Evolutionary conservation across 1,139 yeast species (phyloP), one percentile per base, ranked within the genome.

Genomic region (Yamadazyma membranifaciens): DNA sequence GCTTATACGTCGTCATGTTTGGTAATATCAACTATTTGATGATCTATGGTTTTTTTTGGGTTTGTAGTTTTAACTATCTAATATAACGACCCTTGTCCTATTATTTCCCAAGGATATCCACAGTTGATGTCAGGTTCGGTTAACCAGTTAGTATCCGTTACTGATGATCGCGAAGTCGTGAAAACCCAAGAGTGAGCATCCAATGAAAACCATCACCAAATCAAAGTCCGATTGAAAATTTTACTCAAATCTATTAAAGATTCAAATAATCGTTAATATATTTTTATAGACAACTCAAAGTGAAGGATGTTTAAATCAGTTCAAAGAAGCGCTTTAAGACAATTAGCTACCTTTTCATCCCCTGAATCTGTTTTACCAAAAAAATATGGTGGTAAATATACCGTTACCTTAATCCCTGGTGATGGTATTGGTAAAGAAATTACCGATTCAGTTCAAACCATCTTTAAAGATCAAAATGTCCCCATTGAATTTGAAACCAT

Each of bases 401-500:
- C 91, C 44, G 95, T 89, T 45, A 89, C 97, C 43, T 77, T 92
- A 64, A 85, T 92, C 58, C 98, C 98, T 49, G 92, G 91, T 67
- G 98, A 92, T 65, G 98, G 98, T 80, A 85, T 91, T 52, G 98
- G 98, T 68, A 85, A 84, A 63, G 97, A 92, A 74, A 87, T 89
- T 65, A 85, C 98, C 46, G 94, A 87, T 66, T 85, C 97, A 30
- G 98, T 92, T 49, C 83, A 86, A 68, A 80, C 88, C 55, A 87
- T 92, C 60, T 92, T 91, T 77, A 78, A 83, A 63, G 81, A 87
- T 50, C 84, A 81, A 68, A 83, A 80, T 52, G 86, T 91, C 34
- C 98, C 98, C 53, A 83, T 92, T 54, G 96, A 89, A 59, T 92
- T 94, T 85, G 98, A 92, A 70, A 83, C 87, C 52, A 80, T 91